Evolutionary conservation across 148 eudicot species (phyloP).

Genomic region (Nepenthes mirabilis): DNA sequence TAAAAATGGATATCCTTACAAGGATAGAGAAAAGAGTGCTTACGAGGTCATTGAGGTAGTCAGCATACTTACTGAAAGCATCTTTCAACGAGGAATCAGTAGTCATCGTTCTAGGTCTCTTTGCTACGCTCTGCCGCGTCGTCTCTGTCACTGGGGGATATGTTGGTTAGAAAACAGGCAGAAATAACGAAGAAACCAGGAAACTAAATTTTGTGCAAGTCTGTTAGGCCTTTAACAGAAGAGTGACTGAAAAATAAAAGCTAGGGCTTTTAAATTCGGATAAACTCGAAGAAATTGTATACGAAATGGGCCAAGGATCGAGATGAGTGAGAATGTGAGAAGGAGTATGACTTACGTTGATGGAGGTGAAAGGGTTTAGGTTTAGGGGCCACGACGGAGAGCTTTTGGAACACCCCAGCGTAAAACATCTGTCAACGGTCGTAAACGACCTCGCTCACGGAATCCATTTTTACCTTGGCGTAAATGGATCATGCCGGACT

Average conservation of each 20-base stretch:
- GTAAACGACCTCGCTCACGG: no score
- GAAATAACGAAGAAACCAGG: not conserved
- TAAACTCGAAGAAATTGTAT: no score
- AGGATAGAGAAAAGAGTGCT: not conserved
- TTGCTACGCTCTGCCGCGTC: constrained; percentile 34
- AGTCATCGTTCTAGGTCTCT: constrained; percentile 50
- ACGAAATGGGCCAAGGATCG: no score
- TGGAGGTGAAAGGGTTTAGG: constrained; percentile 36
- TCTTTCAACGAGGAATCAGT: constrained; percentile 41
- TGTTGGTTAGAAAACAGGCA: not conserved
- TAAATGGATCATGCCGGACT: no score
- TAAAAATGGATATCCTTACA: no score
- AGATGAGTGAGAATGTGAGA: not conserved
- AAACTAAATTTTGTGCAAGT: not conserved
- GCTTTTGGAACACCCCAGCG: no score
- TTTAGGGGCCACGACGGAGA: constrained; percentile 5
- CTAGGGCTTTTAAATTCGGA: no score
- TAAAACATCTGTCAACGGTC: no score
- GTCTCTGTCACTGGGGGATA: constrained; percentile 29
- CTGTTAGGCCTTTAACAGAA: no score
- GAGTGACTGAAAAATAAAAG: no score
- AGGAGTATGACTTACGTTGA: constrained; percentile 14
- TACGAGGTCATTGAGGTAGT: constrained; percentile 70
- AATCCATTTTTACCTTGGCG: no score
- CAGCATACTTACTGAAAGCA: constrained; percentile 53